phyloP scores from a whole-genome alignment of 306 rosid species.

The Vigna hirtella region DNA sequence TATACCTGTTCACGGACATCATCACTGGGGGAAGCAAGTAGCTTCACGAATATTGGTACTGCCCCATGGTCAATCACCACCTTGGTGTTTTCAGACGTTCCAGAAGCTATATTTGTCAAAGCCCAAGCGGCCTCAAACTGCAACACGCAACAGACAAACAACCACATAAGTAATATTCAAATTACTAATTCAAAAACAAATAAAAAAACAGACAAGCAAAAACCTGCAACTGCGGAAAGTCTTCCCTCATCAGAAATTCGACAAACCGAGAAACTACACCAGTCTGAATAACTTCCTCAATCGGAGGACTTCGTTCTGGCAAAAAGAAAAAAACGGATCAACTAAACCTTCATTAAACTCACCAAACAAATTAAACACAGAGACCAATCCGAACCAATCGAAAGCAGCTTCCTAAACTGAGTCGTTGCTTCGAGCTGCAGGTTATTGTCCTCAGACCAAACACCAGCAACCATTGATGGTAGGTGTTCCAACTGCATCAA shows the following conservation, averaged over 20 bases:
- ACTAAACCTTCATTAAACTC: background rate
- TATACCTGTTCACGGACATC: constrained; percentile 95
- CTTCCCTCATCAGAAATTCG: constrained; percentile 89
- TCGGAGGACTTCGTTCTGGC: constrained; percentile 91
- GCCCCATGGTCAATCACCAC: constrained; percentile 96
- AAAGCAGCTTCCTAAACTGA: constrained; percentile 93
- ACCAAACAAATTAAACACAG: background rate
- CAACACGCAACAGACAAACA: constrained; percentile 35
- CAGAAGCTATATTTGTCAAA: constrained; percentile 96
- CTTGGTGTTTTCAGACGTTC: constrained; percentile 95
- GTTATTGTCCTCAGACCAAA: constrained; percentile 76
- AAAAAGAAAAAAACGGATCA: constrained; percentile 12
- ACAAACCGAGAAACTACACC: constrained; percentile 98
- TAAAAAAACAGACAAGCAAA: background rate
- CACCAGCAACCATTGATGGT: constrained; percentile 92
- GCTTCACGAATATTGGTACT: constrained; percentile 93
- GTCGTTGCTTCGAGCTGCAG: constrained; percentile 94
- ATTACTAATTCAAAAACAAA: background rate
- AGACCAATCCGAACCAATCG: constrained; percentile 71
- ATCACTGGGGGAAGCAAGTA: constrained; percentile 92
- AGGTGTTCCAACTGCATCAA: constrained; percentile 86
- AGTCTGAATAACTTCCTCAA: constrained; percentile 94
- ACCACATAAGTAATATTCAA: background rate
- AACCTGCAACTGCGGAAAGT: constrained; percentile 95
- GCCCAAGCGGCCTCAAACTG: constrained; percentile 99